These are phyloP conservation scores for Ephemerocybe angulata DNA, from an alignment of 768 basidiomycete species.

Conservation along the genomic window DNA sequence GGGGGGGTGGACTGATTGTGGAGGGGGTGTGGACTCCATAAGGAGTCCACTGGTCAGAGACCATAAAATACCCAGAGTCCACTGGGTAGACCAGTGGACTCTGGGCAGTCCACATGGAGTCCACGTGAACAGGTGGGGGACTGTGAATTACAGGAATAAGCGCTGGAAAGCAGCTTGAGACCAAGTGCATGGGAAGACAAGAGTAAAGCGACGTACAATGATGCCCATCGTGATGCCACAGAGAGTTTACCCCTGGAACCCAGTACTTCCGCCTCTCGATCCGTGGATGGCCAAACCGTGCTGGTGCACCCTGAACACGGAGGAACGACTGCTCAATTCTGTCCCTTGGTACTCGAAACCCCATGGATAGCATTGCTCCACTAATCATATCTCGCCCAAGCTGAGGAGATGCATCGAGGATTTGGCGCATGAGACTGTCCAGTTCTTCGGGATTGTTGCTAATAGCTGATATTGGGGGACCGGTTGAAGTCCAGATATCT, in stretches of 20 bases:
- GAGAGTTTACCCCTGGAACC: slow-evolving; percentile 28
- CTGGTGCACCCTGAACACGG: slow-evolving; percentile 17
- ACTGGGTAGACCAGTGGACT: too few relatives aligned
- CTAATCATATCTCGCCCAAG: slow-evolving; percentile 22
- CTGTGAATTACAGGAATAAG: too few relatives aligned
- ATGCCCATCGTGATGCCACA: slow-evolving; percentile 37
- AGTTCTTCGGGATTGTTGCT: not conserved
- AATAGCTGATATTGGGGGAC: not conserved
- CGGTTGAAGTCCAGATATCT: not conserved
- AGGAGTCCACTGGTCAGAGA: too few relatives aligned
- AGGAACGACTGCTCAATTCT: slow-evolving; percentile 17
- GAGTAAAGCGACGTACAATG: too few relatives aligned
- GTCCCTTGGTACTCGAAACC: slow-evolving; percentile 14
- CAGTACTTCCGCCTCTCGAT: slow-evolving; percentile 17
- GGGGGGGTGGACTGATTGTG: too few relatives aligned
- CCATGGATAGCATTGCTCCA: slow-evolving; percentile 15
- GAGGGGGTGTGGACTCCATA: too few relatives aligned
- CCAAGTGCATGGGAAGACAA: too few relatives aligned
- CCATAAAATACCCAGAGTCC: too few relatives aligned
- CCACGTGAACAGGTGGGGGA: too few relatives aligned
- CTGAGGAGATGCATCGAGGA: slow-evolving; percentile 17
- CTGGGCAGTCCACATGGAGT: too few relatives aligned
- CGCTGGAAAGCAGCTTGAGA: too few relatives aligned
- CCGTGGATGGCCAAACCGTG: slow-evolving; percentile 7
- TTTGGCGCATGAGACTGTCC: not conserved